Evolutionary conservation across 2,329 filamentous ascomycete species (phyloP).

Genomic region (Aspergillus pseudoviridinutans): DNA sequence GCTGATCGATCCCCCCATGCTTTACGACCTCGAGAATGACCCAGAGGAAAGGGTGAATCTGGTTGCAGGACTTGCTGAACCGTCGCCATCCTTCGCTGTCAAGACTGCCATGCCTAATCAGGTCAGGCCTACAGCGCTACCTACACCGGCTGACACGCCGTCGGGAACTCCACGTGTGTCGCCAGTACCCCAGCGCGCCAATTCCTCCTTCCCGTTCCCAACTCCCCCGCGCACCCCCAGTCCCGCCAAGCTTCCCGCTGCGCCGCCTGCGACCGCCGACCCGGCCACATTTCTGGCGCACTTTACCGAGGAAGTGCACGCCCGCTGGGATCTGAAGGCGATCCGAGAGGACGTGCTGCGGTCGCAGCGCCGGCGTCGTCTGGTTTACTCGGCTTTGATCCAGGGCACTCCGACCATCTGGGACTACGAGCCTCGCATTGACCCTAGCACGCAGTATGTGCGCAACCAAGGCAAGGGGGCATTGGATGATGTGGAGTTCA

Average conservation of each 20-base stretch:
- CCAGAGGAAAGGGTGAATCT: conserved; percentile 75
- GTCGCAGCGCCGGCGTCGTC: conserved; percentile 72
- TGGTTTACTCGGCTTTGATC: conserved; percentile 77
- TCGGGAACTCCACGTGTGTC: conserved; percentile 27
- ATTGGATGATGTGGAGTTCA: conserved; percentile 39
- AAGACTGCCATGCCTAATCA: conserved; percentile 31
- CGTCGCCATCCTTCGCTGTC: conserved; percentile 36
- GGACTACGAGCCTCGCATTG: conserved; percentile 70
- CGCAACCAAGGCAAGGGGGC: conserved; percentile 50
- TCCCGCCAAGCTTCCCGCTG: conserved; percentile 29
- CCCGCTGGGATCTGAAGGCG: conserved; percentile 74
- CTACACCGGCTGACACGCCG: conserved; percentile 31
- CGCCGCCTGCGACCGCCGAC: conserved; percentile 31
- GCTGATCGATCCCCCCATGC: conserved; percentile 75
- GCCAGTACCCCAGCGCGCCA: conserved; percentile 21
- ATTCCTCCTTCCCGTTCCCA: conserved; percentile 27
- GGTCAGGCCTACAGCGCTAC: conserved; percentile 19
- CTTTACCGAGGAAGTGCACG: conserved; percentile 69
- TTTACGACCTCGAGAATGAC: conserved; percentile 75
- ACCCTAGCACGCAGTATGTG: conserved; percentile 64
- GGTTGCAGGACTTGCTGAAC: conserved; percentile 30
- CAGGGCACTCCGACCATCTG: conserved; percentile 73
- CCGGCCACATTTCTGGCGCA: conserved; percentile 51
- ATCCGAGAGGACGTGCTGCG: conserved; percentile 71
- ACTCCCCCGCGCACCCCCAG: conserved; percentile 40